Percentiles rank a stretch among this genome's conserved stretches.
These are phyloP conservation scores for Russula virescens DNA, from an alignment of 768 basidiomycete species.

Conservation along the genomic window DNA sequence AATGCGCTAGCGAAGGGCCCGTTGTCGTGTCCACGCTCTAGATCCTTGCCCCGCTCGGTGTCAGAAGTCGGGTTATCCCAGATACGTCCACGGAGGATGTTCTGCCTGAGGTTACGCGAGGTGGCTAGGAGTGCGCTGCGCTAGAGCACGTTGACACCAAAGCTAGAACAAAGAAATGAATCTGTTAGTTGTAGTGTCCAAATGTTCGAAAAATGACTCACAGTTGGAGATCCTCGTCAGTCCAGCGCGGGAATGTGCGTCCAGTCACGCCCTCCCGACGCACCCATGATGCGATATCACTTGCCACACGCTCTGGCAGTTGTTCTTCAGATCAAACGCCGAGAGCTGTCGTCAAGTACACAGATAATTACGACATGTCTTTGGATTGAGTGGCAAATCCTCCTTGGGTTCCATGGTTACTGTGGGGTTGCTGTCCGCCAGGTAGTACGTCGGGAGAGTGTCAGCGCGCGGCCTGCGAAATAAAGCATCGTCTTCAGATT, in stretches of 20 bases:
- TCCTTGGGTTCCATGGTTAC: conserved; percentile 25
- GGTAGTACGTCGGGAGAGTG: conserved; percentile 35
- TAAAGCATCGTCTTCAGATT: conserved; percentile 17
- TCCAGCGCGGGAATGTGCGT: conserved; percentile 53
- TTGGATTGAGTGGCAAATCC: conserved; percentile 52
- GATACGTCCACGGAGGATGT: conserved; percentile 52
- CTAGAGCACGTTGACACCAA: conserved; percentile 48
- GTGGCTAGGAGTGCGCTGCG: conserved; percentile 48
- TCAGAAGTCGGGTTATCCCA: conserved; percentile 35
- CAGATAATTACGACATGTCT: conserved; percentile 53
- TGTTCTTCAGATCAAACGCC: too few relatives aligned
- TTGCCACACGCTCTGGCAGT: conserved; percentile 36
- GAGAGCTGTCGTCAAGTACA: conserved; percentile 48
- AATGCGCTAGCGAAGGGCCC: conserved; percentile 28
- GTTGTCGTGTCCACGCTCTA: conserved; percentile 3
- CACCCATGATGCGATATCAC: conserved; percentile 49
- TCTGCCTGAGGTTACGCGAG: conserved; percentile 52
- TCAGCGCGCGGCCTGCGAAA: conserved; percentile 35
- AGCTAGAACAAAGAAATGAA: conserved; percentile 30
- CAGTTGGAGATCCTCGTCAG: conserved; percentile 52
- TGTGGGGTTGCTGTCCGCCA: conserved; percentile 14
- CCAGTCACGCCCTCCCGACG: conserved; percentile 49
- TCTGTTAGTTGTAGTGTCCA: background rate
- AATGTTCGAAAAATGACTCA: conserved; percentile 32
- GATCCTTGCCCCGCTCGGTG: conserved; percentile 15